Base-by-base conservation (phyloP, 345 rosid species). In the Orychophragmus violaceus region DNA sequence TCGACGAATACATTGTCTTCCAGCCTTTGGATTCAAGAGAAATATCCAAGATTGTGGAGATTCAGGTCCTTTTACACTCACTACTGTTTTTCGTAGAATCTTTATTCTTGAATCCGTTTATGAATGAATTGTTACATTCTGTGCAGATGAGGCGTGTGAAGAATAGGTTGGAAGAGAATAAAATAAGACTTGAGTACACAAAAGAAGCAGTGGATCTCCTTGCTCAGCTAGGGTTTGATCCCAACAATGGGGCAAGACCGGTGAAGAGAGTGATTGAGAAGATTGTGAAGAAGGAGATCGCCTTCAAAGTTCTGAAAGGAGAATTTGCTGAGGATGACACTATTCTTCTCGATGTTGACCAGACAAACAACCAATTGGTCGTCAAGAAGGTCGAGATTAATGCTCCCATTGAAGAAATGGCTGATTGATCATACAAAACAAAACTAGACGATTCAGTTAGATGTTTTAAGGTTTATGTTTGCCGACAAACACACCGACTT, bases 1-100 rank as follows among this genome's bases (percentile, higher is more conserved):
- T 90, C 7, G 97, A 94, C 12, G 97, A 94, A 70, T 94, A 86
- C 73, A 94, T 88, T 7, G 99, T 94, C 17, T 94, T 94, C 83
- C 93, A 88, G 85, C 97, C 95, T 7, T 49, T 90, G 61, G 96
- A 94, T 72, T 64, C 85, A 37, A 76, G 59, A 48, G 88, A 88
- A 80, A 90, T 94, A 68, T 77, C 75, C 48, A 87, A 80, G 71
- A 87, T 94, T 21, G 99, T 86, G 4, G 93, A 85, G 79, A 61
- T 90, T 61, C 91, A 88, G 97, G n/a, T n/a, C n/a, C n/a, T n/a
- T n/a, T n/a, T n/a, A n/a, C n/a, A n/a, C n/a, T n/a, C n/a, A n/a
- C n/a, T n/a, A n/a, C n/a, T n/a, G n/a, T n/a, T n/a, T n/a, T n/a
- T n/a, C n/a, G n/a, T n/a, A n/a, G n/a, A n/a, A n/a, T n/a, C n/a